Evolutionary conservation across 2,329 filamentous ascomycete genomes (phyloP).

Genomic region (Pyrenochaeta sp.): DNA sequence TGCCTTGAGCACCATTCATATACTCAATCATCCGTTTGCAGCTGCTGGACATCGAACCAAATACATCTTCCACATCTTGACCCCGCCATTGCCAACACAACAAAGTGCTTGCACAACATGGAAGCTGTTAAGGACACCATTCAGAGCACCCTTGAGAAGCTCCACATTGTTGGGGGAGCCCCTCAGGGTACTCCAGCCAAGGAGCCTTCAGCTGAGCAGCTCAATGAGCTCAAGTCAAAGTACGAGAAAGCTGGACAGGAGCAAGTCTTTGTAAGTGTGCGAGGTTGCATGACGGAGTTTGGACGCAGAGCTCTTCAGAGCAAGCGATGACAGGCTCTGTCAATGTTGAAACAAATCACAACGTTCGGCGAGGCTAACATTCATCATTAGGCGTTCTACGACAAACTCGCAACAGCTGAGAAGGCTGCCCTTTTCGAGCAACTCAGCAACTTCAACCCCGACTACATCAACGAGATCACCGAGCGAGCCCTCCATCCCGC

Average conservation of each 20-base stretch:
- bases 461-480: conserved; percentile 86
- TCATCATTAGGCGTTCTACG: conserved; percentile 69
- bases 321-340: too few relatives aligned
- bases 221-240: conserved; percentile 72
- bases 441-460: conserved; percentile 80
- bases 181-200: conserved; percentile 46
- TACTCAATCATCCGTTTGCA: background rate
- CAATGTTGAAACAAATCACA: too few relatives aligned
- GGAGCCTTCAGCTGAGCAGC: conserved; percentile 69
- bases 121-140: conserved; percentile 51
- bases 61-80: conserved; percentile 15
- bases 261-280: conserved; percentile 72
- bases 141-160: conserved; percentile 52
- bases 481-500: conserved; percentile 82
- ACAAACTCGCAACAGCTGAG: conserved; percentile 75
- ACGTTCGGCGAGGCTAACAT: too few relatives aligned
- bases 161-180: conserved; percentile 47
- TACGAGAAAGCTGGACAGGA: conserved; percentile 78
- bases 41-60: conserved; percentile 5
- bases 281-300: too few relatives aligned
- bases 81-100: conserved; percentile 14
- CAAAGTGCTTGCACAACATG: conserved; percentile 43
- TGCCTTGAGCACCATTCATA: background rate
- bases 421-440: conserved; percentile 83
- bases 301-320: background rate